A percentile compares a stretch with the other conserved stretches of the same genome.
Conservation (phyloP, 2,329 filamentous ascomycete genomes). For the Trichoderma pleuroti region DNA sequence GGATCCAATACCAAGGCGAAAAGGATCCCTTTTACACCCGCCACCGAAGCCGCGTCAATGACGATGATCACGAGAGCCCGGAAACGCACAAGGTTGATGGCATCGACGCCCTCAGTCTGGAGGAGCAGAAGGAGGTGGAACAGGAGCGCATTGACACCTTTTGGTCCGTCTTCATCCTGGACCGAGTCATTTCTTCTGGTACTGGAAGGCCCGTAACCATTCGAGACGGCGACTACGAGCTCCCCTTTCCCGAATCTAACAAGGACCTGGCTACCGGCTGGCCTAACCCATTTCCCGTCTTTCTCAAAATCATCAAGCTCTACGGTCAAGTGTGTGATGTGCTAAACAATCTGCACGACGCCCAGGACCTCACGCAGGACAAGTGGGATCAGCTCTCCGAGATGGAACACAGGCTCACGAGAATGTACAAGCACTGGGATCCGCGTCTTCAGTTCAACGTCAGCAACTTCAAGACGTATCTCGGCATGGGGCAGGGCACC, state of each 20-base stretch:
- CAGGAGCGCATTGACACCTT: constrained; percentile 83
- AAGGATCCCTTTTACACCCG: constrained; percentile 49
- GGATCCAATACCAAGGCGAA: constrained; percentile 59
- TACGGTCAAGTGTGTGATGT: constrained; percentile 83
- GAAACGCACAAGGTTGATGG: constrained; percentile 40
- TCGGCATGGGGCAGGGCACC: constrained; percentile 74
- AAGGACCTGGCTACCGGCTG: constrained; percentile 58
- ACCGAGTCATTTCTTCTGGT: constrained; percentile 82
- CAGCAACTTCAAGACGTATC: constrained; percentile 80
- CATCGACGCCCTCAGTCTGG: constrained; percentile 40
- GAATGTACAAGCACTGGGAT: constrained; percentile 68
- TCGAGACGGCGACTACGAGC: constrained; percentile 79
- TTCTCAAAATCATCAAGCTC: constrained; percentile 80
- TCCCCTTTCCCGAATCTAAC: constrained; percentile 59
- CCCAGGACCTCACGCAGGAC: constrained; percentile 70
- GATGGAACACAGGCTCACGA: constrained; percentile 79
- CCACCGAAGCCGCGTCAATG: constrained; percentile 39
- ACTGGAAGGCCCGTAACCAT: constrained; percentile 81
- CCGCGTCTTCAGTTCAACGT: constrained; percentile 77
- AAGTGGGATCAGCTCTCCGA: constrained; percentile 66
- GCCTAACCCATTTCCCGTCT: constrained; percentile 74
- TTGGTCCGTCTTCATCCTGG: constrained; percentile 85
- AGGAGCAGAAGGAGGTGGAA: constrained; percentile 64
- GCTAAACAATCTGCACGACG: constrained; percentile 73
- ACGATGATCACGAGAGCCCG: constrained; percentile 34